These are phyloP conservation scores for Alliaria petiolata DNA, from an alignment of 345 rosid genomes.

Conservation along the genomic window DNA sequence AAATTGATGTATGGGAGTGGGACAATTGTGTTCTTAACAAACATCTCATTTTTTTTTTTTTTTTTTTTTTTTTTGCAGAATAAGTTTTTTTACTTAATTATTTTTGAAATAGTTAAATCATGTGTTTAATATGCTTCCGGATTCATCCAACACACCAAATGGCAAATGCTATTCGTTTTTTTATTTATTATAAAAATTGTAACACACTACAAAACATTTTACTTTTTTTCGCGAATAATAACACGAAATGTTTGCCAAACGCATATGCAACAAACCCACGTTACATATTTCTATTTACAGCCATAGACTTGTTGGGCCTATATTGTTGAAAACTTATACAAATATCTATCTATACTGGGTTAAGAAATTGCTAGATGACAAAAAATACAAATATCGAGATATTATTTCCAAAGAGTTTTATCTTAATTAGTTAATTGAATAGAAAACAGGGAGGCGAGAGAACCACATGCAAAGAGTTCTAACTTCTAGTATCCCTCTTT, in stretches of 20 bases:
- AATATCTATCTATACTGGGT: background rate
- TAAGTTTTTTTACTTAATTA: background rate
- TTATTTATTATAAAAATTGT: background rate
- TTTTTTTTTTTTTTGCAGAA: no score
- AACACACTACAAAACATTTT: background rate
- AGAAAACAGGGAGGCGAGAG: background rate
- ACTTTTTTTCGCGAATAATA: background rate
- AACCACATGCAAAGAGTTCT: slow-evolving; percentile 1
- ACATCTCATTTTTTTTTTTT: background rate
- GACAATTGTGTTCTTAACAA: background rate
- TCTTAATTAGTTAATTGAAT: background rate
- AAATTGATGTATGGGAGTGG: background rate
- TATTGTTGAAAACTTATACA: background rate
- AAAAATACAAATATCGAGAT: background rate
- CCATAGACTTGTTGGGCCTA: background rate
- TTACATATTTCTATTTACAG: background rate
- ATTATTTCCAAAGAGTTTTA: background rate
- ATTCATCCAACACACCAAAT: background rate
- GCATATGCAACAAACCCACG: slow-evolving; percentile 5
- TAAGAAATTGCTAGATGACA: background rate
- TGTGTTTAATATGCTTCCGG: background rate
- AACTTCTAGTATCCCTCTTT: background rate
- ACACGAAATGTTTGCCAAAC: background rate
- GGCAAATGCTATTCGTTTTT: background rate
- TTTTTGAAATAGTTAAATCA: background rate